Conservation (phyloP, 768 basidiomycete species). For the Tricholomella constricta region DNA sequence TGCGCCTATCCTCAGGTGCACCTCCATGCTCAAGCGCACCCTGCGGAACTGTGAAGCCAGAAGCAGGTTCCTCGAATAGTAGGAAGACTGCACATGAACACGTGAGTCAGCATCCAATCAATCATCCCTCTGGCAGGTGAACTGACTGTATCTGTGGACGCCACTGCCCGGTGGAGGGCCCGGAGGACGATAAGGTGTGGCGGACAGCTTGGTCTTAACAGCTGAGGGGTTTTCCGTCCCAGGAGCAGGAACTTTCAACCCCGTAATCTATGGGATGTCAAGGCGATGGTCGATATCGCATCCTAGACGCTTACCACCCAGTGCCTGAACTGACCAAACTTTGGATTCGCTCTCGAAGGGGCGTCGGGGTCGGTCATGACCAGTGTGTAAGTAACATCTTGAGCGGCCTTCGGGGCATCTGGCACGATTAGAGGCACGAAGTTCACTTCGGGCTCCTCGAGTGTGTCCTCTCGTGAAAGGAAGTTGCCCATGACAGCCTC, state of each 20-base stretch:
- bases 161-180: conserved; percentile 56
- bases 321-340: conserved; percentile 54
- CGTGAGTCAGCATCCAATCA: not conserved
- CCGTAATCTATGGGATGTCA: conserved; percentile 33
- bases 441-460: conserved; percentile 51
- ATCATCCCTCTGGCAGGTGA: not conserved
- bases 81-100: conserved; percentile 46
- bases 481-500: conserved; percentile 35
- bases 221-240: conserved; percentile 32
- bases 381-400: conserved; percentile 47
- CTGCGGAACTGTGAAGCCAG: conserved; percentile 40
- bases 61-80: conserved; percentile 59
- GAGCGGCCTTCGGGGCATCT: conserved; percentile 15
- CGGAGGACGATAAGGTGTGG: conserved; percentile 59
- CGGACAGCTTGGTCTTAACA: conserved; percentile 44
- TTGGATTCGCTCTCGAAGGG: conserved; percentile 50
- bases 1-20: conserved; percentile 45
- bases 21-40: conserved; percentile 48
- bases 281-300: not conserved
- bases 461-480: conserved; percentile 35
- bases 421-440: conserved; percentile 44
- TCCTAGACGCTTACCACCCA: conserved; percentile 47
- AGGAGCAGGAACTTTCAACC: conserved; percentile 31
- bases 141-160: conserved; percentile 58
- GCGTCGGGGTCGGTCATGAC: conserved; percentile 65